Conservation (phyloP, 2,329 filamentous ascomycete genomes). For the Cladosporium cucumerinum region DNA sequence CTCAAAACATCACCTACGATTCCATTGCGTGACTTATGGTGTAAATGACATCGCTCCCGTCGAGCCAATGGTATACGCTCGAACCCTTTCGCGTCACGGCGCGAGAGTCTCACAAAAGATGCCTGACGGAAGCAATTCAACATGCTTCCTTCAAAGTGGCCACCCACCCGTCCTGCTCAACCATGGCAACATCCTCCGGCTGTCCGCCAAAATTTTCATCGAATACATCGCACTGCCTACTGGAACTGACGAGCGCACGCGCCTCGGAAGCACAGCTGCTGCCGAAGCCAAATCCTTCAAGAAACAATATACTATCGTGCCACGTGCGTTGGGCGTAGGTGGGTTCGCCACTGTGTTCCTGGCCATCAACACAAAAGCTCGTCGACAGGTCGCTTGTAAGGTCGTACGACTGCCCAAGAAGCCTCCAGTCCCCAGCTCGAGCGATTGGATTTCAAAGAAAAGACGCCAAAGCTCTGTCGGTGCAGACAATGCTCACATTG, state of each 20-base stretch:
- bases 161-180: conserved; percentile 39
- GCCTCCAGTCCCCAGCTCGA: not conserved
- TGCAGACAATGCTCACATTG: not conserved
- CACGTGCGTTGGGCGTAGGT: conserved; percentile 53
- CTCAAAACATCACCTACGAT: conserved; percentile 45
- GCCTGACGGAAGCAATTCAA: conserved; percentile 10
- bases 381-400: conserved; percentile 67
- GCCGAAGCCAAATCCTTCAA: conserved; percentile 39
- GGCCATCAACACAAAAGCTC: conserved; percentile 50
- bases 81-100: conserved; percentile 46
- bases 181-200: conserved; percentile 41
- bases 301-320: conserved; percentile 48
- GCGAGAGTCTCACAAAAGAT: conserved; percentile 23
- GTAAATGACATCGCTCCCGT: conserved; percentile 34
- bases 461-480: not conserved
- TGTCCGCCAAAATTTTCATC: conserved; percentile 33
- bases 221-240: conserved; percentile 18
- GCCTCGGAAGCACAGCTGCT: not conserved
- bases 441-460: not conserved
- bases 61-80: conserved; percentile 47
- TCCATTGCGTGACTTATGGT: conserved; percentile 48
- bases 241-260: not conserved
- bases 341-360: conserved; percentile 54
- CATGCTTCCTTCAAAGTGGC: not conserved
- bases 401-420: conserved; percentile 51